A percentile compares a stretch with the other conserved stretches of the same genome.
These are phyloP conservation scores for Auricularia sp. DNA, from an alignment of 768 basidiomycete genomes.

Conservation along the genomic window DNA sequence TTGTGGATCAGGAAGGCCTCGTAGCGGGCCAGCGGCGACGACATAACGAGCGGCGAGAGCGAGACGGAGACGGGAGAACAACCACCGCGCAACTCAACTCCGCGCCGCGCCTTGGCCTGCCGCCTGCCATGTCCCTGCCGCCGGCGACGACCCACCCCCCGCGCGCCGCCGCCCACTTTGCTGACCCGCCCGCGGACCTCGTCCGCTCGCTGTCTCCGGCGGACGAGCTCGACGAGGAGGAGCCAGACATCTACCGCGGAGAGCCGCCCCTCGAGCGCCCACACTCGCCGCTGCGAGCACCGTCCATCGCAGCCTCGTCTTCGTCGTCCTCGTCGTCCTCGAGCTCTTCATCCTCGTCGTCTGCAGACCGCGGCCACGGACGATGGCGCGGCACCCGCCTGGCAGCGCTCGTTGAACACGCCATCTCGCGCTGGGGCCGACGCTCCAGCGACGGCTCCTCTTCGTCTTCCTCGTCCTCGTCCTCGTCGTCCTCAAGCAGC, in stretches of 20 bases:
- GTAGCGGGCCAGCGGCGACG: slow-evolving; percentile 37
- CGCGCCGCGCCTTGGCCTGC: not conserved
- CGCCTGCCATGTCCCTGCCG: not conserved
- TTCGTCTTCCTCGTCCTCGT: slow-evolving; percentile 13
- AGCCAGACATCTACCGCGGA: slow-evolving; percentile 55
- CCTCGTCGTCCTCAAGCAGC: slow-evolving; percentile 22
- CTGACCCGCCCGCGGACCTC: not conserved
- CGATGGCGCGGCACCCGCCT: slow-evolving; percentile 31
- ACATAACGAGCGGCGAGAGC: not conserved
- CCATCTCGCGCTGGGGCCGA: slow-evolving; percentile 64
- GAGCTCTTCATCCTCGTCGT: slow-evolving; percentile 24
- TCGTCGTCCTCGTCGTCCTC: slow-evolving; percentile 17
- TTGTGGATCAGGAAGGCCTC: slow-evolving; percentile 79
- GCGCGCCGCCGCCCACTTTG: not conserved
- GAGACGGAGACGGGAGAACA: not conserved
- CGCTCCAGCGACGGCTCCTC: slow-evolving; percentile 39
- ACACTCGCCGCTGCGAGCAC: slow-evolving; percentile 12
- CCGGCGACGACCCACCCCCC: not conserved
- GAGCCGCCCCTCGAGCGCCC: slow-evolving; percentile 17
- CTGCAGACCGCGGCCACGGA: slow-evolving; percentile 32
- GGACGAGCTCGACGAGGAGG: slow-evolving; percentile 14
- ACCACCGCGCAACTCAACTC: not conserved
- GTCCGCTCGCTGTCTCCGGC: not conserved
- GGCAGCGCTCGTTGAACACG: slow-evolving; percentile 56
- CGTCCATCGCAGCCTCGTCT: slow-evolving; percentile 18